phyloP scores from a whole-genome alignment of 345 rosid species.

The Corchorus olitorius region DNA sequence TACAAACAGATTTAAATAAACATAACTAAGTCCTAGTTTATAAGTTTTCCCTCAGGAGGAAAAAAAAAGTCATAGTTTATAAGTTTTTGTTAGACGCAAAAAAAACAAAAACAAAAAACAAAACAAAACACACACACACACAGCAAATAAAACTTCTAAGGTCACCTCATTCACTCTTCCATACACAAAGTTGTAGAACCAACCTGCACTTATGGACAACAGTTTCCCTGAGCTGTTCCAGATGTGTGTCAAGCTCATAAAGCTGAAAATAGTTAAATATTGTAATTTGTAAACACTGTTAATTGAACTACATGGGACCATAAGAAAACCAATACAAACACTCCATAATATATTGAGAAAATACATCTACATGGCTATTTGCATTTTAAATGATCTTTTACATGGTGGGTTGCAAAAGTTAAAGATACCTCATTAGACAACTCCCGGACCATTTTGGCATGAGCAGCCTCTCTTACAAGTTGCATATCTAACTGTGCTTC shows the following conservation, averaged over 20 bases:
- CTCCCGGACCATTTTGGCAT: conserved; percentile 71
- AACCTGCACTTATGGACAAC: conserved; percentile 85
- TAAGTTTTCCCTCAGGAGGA: background rate
- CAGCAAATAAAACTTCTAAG: conserved; percentile 8
- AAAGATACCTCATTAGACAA: conserved; percentile 58
- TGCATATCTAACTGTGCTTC: conserved; percentile 62
- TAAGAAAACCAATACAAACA: conserved; percentile 14
- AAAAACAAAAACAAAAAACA: too few species aligned
- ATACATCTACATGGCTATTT: background rate
- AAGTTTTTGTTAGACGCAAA: background rate
- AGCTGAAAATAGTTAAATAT: conserved; percentile 46
- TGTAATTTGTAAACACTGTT: background rate
- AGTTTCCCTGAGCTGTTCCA: conserved; percentile 65
- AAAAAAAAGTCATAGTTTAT: too few species aligned
- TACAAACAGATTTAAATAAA: background rate
- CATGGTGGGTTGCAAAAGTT: background rate
- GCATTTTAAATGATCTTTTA: too few species aligned
- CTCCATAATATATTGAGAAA: conserved; percentile 1
- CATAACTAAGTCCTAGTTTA: background rate
- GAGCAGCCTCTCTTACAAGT: conserved; percentile 74
- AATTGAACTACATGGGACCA: conserved; percentile 15
- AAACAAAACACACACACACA: too few species aligned
- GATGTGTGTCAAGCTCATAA: conserved; percentile 56
- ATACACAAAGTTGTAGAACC: conserved; percentile 6
- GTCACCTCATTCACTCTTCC: background rate